Evolutionary conservation across 345 rosid species (phyloP), one percentile per base, ranked within the genome.

Genomic region (Jatropha curcas): DNA sequence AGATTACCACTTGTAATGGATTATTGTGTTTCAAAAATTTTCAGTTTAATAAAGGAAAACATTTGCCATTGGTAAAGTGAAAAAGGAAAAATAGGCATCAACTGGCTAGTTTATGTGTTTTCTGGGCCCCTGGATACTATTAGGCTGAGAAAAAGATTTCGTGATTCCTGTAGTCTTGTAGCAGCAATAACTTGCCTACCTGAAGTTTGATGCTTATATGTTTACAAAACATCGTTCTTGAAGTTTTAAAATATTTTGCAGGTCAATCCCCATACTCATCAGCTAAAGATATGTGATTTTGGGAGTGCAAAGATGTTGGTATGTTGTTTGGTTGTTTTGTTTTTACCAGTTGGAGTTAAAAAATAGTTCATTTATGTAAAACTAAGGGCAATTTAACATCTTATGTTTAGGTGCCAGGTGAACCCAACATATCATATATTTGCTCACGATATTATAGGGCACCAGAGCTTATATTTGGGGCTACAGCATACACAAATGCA

Each of bases 301-400:
- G 99, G 99, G 34, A 95, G 98, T 73, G 99, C 99, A 73, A 95
- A 95, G 92, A 95, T 84, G 88, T 83, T 95, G 98, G 99, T 95
- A 91, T 67, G 87, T 79, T 50, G 34, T 16, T 64, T 51, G 65
- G 9, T 41, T 27, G 67, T 53, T 43, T 66, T 30, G 59, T 50
- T 59, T 41, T 31, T 19, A 34, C 24, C 39, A 7, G 48, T 69
- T 17, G 31, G 34, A 25, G 51, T 57, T 65, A 7, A 63, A 7
- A 63, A 59, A 16, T 78, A 43, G 43, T 50, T 66, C 6, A 27
- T 61, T 76, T 58, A 67, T 58, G 55, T 7, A 2, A 63, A 64
- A 57, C 55, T 74, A 35, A 64, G 46, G 43, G 51, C 35, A 20
- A 60, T 65, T 60, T 53, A 25, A 22, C 70, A 52, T 67, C 73